phyloP scores from a whole-genome alignment of 768 basidiomycete genomes.

The Tulasnella sp. region DNA sequence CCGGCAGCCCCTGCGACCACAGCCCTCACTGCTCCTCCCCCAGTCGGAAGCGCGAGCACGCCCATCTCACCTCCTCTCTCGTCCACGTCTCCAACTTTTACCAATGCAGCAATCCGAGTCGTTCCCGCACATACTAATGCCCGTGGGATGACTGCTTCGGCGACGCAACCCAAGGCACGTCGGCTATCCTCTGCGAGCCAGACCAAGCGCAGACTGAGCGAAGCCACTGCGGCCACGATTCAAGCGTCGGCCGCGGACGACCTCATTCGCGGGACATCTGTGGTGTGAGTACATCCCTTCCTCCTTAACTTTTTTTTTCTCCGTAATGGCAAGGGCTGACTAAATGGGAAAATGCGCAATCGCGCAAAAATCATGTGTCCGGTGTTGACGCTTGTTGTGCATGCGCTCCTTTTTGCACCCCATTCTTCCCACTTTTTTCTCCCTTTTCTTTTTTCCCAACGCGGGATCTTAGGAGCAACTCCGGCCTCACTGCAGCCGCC shows the following conservation, averaged over 20 bases:
- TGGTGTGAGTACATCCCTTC: not conserved
- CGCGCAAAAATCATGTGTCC: slow-evolving; percentile 9
- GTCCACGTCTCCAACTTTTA: not conserved
- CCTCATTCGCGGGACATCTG: slow-evolving; percentile 20
- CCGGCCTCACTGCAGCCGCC: slow-evolving; percentile 32
- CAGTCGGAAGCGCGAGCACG: not conserved
- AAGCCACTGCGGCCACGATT: slow-evolving; percentile 72
- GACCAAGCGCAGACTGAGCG: slow-evolving; percentile 66
- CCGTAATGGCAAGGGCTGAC: not conserved
- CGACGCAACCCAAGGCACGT: slow-evolving; percentile 50
- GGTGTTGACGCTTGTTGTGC: slow-evolving; percentile 11
- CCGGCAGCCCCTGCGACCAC: slow-evolving; percentile 10
- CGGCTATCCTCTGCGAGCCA: slow-evolving; percentile 68
- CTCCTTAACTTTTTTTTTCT: not conserved
- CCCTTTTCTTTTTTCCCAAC: not conserved
- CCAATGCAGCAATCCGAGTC: not conserved
- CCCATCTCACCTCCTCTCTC: slow-evolving; percentile 8
- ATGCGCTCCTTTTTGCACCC: slow-evolving; percentile 3
- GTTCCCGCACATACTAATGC: not conserved
- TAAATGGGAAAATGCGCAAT: slow-evolving; percentile 18
- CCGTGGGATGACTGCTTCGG: slow-evolving; percentile 22
- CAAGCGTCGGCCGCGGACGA: slow-evolving; percentile 54
- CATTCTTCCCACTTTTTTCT: not conserved
- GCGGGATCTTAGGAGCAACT: slow-evolving; percentile 16
- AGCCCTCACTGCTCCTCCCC: not conserved